A percentile compares a stretch with the other conserved stretches of the same genome.
Evolutionary conservation across 1,284 basidiomycete genomes (phyloP).

Genomic region (Ceratorhiza oryzae-sativae): DNA sequence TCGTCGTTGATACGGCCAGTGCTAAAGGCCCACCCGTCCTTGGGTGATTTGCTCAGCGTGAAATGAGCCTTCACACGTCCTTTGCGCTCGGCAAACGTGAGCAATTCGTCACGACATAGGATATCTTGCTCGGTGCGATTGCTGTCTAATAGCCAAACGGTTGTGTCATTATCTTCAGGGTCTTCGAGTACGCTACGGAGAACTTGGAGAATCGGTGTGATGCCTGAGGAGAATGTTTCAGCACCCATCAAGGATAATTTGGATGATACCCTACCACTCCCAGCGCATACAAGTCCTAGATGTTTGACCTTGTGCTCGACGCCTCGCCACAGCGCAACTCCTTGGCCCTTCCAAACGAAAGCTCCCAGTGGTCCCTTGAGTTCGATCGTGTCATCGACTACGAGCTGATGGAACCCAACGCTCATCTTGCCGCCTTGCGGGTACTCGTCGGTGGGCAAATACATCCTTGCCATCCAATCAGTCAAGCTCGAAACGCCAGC

Average conservation of each 20-base stretch:
- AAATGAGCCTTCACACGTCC: conserved; percentile 59
- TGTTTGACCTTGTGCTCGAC: conserved; percentile 53
- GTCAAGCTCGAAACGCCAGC: not conserved
- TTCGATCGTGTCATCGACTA: conserved; percentile 61
- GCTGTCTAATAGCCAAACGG: conserved; percentile 62
- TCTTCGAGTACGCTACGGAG: conserved; percentile 61
- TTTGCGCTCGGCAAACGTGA: conserved; percentile 50
- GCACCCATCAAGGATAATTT: not conserved
- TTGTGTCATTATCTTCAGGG: conserved; percentile 51
- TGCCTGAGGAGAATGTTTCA: conserved; percentile 51
- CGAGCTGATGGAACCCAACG: conserved; percentile 59
- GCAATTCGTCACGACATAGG: conserved; percentile 60
- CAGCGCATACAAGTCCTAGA: conserved; percentile 67
- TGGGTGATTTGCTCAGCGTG: conserved; percentile 53
- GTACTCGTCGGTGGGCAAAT: conserved; percentile 55
- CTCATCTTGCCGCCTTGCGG: conserved; percentile 67
- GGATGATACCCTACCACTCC: conserved; percentile 54
- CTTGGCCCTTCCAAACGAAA: conserved; percentile 62
- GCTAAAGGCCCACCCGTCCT: conserved; percentile 55
- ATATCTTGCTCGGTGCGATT: conserved; percentile 64
- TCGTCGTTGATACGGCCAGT: conserved; percentile 56
- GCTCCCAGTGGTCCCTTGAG: conserved; percentile 70
- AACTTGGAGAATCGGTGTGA: conserved; percentile 67
- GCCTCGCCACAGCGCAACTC: conserved; percentile 55
- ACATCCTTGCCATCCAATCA: conserved; percentile 51